Percentiles rank a stretch among this genome's conserved stretches.
Evolutionary conservation across 2,329 filamentous ascomycete species (phyloP).

Genomic region (Pseudogymnoascus sp.): DNA sequence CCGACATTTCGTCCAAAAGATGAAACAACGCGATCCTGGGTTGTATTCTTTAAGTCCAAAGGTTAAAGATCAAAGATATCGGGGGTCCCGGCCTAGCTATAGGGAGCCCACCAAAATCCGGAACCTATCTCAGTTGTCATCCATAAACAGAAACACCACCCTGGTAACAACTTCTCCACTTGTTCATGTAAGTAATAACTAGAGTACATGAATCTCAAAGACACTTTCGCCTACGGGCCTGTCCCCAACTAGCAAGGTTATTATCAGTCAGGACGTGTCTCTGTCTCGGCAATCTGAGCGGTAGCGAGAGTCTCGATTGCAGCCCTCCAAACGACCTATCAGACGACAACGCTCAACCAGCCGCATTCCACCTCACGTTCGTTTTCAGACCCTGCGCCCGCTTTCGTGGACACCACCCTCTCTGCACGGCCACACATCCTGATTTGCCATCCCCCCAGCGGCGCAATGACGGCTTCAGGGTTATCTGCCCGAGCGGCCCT

Average conservation of each 20-base stretch:
- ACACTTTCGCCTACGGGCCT: background rate
- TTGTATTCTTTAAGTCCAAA: constrained; percentile 4
- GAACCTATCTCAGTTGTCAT: background rate
- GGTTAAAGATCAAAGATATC: background rate
- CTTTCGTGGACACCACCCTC: background rate
- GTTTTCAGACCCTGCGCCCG: constrained; percentile 2
- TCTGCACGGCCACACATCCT: background rate
- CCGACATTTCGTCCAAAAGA: background rate
- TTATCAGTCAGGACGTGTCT: background rate
- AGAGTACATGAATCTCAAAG: constrained; percentile 4
- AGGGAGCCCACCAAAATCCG: background rate
- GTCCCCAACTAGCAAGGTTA: background rate
- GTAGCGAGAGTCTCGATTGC: constrained; percentile 6
- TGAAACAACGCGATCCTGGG: background rate
- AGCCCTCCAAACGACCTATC: constrained; percentile 1
- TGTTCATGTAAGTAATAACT: constrained; percentile 5
- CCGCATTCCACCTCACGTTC: constrained; percentile 1
- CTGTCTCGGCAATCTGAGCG: background rate
- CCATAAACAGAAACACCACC: background rate
- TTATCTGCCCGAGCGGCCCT: constrained; percentile 51
- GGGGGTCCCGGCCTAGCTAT: background rate
- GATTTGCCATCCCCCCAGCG: background rate
- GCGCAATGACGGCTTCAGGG: constrained; percentile 73
- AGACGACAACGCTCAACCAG: background rate
- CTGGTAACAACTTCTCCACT: background rate